Evolutionary conservation across 1,139 yeast species (phyloP).

Genomic region (Debaryomycetaceae sp.): DNA sequence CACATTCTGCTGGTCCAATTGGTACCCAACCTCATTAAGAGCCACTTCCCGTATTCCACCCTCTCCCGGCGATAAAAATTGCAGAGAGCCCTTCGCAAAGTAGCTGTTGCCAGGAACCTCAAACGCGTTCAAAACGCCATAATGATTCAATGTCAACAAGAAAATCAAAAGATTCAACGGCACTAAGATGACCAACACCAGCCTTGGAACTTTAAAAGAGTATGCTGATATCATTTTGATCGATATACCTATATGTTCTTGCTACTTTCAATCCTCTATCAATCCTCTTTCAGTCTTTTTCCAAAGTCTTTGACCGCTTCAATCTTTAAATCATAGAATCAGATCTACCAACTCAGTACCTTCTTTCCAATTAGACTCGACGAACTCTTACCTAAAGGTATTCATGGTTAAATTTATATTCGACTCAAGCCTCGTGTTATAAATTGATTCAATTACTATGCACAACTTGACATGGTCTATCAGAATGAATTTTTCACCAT

Average conservation of each 20-base stretch:
- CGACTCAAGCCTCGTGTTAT: neutral
- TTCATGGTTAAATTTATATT: neutral
- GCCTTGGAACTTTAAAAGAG: conserved; percentile 11
- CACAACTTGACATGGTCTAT: neutral
- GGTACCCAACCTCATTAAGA: conserved; percentile 8
- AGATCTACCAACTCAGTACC: too few species aligned
- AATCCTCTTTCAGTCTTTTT: too few species aligned
- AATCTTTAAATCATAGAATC: too few species aligned
- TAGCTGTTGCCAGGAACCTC: neutral
- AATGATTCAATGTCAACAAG: conserved; percentile 3
- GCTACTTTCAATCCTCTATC: too few species aligned
- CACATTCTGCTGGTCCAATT: conserved; percentile 25
- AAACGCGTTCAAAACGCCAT: neutral
- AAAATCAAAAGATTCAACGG: conserved; percentile 10
- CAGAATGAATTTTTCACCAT: neutral
- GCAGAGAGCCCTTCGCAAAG: neutral
- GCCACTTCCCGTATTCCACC: neutral
- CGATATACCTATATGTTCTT: too few species aligned
- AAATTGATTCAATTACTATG: neutral
- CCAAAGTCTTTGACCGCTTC: too few species aligned
- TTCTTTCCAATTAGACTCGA: too few species aligned
- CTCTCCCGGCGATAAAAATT: neutral
- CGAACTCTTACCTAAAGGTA: neutral
- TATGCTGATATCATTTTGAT: conserved; percentile 14
- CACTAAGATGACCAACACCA: conserved; percentile 6